A percentile compares a stretch with the other conserved stretches of the same genome.
These are phyloP conservation scores for Corynespora cassiicola DNA, from an alignment of 2,329 filamentous ascomycete species.

Conservation along the genomic window DNA sequence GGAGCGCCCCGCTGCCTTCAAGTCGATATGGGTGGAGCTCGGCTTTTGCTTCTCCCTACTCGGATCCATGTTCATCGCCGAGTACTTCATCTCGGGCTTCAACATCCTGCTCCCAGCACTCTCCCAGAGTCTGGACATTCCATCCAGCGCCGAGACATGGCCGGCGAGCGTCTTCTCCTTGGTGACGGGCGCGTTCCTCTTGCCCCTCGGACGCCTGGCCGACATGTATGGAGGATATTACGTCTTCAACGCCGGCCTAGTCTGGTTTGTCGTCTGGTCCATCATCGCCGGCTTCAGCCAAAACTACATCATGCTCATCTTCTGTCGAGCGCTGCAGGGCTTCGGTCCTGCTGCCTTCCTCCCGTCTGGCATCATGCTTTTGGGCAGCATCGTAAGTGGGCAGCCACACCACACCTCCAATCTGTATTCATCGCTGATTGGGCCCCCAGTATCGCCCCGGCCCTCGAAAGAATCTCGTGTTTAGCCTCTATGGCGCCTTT, in stretches of 20 bases:
- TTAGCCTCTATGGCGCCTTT: constrained; percentile 63
- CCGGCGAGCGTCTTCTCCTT: constrained; percentile 46
- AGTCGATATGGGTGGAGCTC: constrained; percentile 61
- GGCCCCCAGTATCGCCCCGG: constrained; percentile 65
- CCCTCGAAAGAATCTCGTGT: constrained; percentile 72
- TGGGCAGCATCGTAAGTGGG: constrained; percentile 60
- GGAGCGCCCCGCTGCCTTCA: constrained; percentile 65
- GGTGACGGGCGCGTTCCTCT: constrained; percentile 43
- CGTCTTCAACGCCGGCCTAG: constrained; percentile 67
- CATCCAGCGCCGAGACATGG: constrained; percentile 64
- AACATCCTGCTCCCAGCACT: constrained; percentile 72
- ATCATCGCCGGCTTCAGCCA: constrained; percentile 73
- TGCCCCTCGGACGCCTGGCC: constrained; percentile 61
- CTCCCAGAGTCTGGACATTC: constrained; percentile 67
- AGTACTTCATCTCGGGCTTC: constrained; percentile 82
- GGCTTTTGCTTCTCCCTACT: constrained; percentile 69
- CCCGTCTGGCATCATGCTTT: constrained; percentile 70
- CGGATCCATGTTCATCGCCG: constrained; percentile 69
- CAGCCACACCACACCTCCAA: background rate
- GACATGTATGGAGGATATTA: constrained; percentile 70
- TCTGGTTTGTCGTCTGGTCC: constrained; percentile 72
- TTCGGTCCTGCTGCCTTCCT: constrained; percentile 76
- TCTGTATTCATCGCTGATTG: constrained; percentile 2
- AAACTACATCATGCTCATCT: constrained; percentile 73
- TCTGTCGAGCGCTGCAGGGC: constrained; percentile 76